Evolutionary conservation across 305 asterid genomes (phyloP).

Genomic region (Vinca major): DNA sequence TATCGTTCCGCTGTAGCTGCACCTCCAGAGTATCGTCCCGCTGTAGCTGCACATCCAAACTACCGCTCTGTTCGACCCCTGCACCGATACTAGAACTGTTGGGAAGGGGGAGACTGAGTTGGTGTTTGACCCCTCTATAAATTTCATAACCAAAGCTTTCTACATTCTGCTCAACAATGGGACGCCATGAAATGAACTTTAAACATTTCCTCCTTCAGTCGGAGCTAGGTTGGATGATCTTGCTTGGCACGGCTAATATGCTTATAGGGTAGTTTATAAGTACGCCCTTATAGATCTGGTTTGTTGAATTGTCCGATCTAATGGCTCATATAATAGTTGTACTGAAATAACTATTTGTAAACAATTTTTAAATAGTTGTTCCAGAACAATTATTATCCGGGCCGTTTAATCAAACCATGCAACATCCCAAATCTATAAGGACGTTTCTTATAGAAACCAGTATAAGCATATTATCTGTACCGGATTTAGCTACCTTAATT

Average conservation of each 20-base stretch:
- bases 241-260: background rate
- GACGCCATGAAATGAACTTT: background rate
- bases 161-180: background rate
- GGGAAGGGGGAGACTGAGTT: background rate
- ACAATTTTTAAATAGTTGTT: no score
- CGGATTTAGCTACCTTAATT: no score
- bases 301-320: no score
- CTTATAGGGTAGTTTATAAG: no score
- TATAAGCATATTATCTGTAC: no score
- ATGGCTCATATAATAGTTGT: no score
- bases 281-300: no score
- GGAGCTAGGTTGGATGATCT: background rate
- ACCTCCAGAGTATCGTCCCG: background rate
- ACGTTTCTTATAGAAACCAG: no score
- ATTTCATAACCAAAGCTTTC: background rate
- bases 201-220: background rate
- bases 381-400: no score
- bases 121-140: background rate
- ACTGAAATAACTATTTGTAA: no score
- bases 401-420: no score
- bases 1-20: background rate
- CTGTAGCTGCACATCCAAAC: slow-evolving; percentile 4
- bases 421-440: no score
- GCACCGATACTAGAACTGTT: background rate
- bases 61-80: slow-evolving; percentile 9